These are phyloP conservation scores for Parasitella parasitica DNA, from an alignment of 371 early-diverging fungal species.

Conservation along the genomic window DNA sequence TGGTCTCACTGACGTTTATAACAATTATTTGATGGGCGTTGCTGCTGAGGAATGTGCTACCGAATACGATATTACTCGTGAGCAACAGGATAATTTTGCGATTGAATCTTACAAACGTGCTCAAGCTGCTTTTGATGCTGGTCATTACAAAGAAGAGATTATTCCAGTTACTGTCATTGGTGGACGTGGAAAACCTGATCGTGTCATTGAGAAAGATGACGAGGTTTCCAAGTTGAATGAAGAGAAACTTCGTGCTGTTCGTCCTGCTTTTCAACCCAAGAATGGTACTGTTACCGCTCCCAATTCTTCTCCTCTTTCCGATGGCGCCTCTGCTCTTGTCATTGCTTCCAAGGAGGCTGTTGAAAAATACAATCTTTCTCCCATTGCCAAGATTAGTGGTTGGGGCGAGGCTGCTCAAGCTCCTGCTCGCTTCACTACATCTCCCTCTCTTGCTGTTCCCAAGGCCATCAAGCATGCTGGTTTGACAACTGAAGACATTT, in stretches of 20 bases:
- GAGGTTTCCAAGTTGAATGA: conserved; percentile 71
- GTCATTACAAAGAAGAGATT: conserved; percentile 84
- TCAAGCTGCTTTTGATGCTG: conserved; percentile 76
- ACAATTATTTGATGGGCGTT: conserved; percentile 87
- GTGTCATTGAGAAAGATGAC: conserved; percentile 78
- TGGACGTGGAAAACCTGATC: conserved; percentile 83
- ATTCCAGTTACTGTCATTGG: conserved; percentile 83
- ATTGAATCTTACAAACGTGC: conserved; percentile 87
- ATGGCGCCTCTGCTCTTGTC: conserved; percentile 95
- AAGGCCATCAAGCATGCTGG: conserved; percentile 87
- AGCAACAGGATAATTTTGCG: conserved; percentile 90
- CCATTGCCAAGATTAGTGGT: conserved; percentile 72
- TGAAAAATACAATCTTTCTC: conserved; percentile 70
- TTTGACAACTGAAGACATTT: conserved; percentile 66
- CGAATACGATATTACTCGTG: conserved; percentile 79
- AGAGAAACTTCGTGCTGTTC: conserved; percentile 82
- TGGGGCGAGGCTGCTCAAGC: conserved; percentile 78
- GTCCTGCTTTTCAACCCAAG: conserved; percentile 85
- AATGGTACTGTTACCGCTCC: conserved; percentile 95
- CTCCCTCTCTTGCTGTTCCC: conserved; percentile 91
- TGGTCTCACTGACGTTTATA: conserved; percentile 92
- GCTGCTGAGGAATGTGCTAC: conserved; percentile 93
- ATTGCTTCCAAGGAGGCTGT: conserved; percentile 80
- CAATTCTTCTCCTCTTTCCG: conserved; percentile 91
- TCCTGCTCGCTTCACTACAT: conserved; percentile 90